Evolutionary conservation across 257 asterid species (phyloP).

Genomic region (Solanum microdontum): DNA sequence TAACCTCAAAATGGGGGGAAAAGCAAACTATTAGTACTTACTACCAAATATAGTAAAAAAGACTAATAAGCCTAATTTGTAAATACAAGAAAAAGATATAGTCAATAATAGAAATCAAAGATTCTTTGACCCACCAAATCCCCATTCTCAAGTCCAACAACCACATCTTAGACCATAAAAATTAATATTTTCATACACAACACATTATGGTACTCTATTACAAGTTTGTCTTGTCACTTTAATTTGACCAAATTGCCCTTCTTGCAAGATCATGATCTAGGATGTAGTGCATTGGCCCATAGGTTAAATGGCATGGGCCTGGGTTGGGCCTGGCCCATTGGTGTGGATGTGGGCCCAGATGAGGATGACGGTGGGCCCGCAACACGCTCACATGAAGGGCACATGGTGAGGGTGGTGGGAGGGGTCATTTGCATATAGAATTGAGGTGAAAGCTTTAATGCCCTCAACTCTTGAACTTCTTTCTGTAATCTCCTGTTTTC

Average conservation of each 20-base stretch:
- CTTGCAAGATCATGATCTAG: slow-evolving; percentile 22
- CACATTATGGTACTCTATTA: neutral
- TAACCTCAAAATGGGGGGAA: neutral
- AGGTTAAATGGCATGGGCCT: slow-evolving; percentile 41
- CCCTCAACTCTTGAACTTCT: slow-evolving; percentile 70
- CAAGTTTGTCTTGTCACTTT: neutral
- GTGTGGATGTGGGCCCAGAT: neutral
- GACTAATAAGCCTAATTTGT: slow-evolving; percentile 7
- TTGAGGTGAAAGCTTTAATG: slow-evolving; percentile 56
- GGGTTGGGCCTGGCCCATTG: slow-evolving; percentile 9
- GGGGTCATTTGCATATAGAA: slow-evolving; percentile 84
- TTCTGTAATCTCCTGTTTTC: slow-evolving; percentile 63
- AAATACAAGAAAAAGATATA: slow-evolving; percentile 2
- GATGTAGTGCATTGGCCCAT: slow-evolving; percentile 30
- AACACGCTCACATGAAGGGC: slow-evolving; percentile 81
- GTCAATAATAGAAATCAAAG: slow-evolving; percentile 7
- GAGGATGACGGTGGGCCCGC: slow-evolving; percentile 28
- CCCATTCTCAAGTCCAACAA: slow-evolving; percentile 5
- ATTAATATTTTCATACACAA: neutral
- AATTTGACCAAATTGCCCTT: neutral
- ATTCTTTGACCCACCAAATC: slow-evolving; percentile 12
- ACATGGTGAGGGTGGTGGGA: slow-evolving; percentile 74
- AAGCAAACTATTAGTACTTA: slow-evolving; percentile 3
- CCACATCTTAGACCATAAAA: slow-evolving; percentile 15
- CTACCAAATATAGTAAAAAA: neutral